A percentile compares a stretch with the other conserved stretches of the same genome.
These are phyloP conservation scores for Tricholoma sp. DNA, from an alignment of 768 basidiomycete genomes.

Conservation along the genomic window DNA sequence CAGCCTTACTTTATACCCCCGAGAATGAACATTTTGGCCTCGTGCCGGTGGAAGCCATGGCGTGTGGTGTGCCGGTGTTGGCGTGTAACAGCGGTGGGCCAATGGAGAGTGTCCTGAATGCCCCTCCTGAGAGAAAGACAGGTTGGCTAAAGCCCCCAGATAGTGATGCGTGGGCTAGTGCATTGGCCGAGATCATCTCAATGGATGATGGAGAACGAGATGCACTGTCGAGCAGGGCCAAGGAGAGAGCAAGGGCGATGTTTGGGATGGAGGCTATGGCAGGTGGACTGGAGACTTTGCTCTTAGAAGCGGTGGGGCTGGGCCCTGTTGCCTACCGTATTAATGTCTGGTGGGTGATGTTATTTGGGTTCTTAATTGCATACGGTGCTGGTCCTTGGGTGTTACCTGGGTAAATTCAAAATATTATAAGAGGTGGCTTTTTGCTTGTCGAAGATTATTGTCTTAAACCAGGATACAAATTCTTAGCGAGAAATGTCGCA, in stretches of 20 bases:
- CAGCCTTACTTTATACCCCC: constrained; percentile 88
- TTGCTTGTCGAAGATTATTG: not conserved
- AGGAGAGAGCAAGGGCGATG: constrained; percentile 49
- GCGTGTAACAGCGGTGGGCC: constrained; percentile 89
- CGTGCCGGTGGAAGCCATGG: constrained; percentile 93
- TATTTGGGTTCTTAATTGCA: constrained; percentile 27
- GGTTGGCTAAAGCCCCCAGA: constrained; percentile 74
- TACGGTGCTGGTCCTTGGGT: constrained; percentile 21
- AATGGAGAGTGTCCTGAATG: constrained; percentile 68
- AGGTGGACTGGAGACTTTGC: constrained; percentile 46
- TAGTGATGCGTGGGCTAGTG: constrained; percentile 63
- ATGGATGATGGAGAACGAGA: constrained; percentile 37
- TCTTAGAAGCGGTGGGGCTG: constrained; percentile 52
- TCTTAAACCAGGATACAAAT: not conserved
- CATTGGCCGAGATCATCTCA: constrained; percentile 53
- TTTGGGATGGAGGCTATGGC: constrained; percentile 83
- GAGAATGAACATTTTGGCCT: constrained; percentile 97
- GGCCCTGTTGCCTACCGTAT: constrained; percentile 27
- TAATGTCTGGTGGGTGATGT: constrained; percentile 19
- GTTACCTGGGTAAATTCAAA: not conserved
- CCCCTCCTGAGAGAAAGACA: constrained; percentile 44
- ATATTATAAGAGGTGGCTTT: not conserved
- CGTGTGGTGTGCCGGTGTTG: constrained; percentile 83
- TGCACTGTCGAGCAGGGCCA: constrained; percentile 50
- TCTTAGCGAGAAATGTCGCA: too few relatives aligned